Evolutionary conservation across 2,329 filamentous ascomycete genomes (phyloP), one percentile per base, ranked within the genome.

Genomic region (Colletotrichum magnum): DNA sequence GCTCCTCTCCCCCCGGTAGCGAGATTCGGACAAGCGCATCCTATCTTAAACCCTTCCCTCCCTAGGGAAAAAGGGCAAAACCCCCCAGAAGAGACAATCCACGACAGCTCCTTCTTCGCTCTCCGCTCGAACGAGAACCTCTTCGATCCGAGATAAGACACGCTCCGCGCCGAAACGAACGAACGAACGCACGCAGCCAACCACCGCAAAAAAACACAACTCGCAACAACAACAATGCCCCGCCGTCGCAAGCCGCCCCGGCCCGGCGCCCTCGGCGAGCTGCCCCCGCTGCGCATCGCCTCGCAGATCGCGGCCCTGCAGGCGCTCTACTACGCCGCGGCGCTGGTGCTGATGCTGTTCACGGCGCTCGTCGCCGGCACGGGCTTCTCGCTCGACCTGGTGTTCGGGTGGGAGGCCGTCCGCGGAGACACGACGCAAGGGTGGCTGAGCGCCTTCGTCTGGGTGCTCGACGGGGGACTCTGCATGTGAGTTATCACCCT

Each of bases 391-490:
- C 72, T 86, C 7, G 84, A 87, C 72, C 78, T 90, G 68, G 78
- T 90, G 15, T 86, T 90, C 67, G 87, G 87, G 64, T 90, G 88
- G 88, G 81, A 84, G 43, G 78, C 81, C n/a, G 80, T 91, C 68
- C 84, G 88, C 71, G 89, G 87, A 45, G 89, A 91, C 79, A 90
- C 86, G 18, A 89, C 88, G 10, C 85, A 88, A 72, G 89, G 89
- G 10, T 91, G 88, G 87, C 77, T 90, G 71, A 77, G 87, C 72
- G 87, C 84, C 1, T 86, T 91, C 73, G 78, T 90, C 16, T 88
- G 87, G 87, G 64, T 90, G 60, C 75, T 90, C 59, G 84, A 87
- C 58, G 88, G 86, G 13, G 87, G 86, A 0, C 74, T 89, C 71
- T 84, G 85, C 72, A 85, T 88, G 83, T 85, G 72, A 73, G 82